Evolutionary conservation across 306 rosid species (phyloP), one percentile per base, ranked within the genome.

Genomic region (Castanea crenata): DNA sequence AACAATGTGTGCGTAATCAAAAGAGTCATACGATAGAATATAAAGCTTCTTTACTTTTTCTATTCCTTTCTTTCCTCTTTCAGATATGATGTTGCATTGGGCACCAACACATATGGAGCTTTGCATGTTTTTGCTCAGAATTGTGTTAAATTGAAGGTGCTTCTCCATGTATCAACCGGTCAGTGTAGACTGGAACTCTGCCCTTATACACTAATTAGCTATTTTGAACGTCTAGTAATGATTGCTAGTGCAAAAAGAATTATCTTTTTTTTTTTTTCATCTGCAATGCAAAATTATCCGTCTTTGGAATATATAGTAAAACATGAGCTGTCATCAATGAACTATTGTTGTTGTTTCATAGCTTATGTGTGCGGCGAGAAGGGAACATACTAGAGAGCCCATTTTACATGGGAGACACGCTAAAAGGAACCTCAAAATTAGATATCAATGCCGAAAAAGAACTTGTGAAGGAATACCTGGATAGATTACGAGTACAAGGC

Each of bases 341-440:
- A 34, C 56, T 19, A 11, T 74, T 27, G 20, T 21, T 13, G 1
- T 25, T 34, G 67, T 5, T 21, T 67, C 74, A 3, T 55, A 89
- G 92, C 90, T 18, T 81, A 76, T 74, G 80, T 84, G 13, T 77
- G 83, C 15, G 82, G 84, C 3, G 69, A 74, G 35, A 46, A 6
- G 76, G 86, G 62, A 73, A 78, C 7, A 55, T 84, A 57, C 9
- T 1, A 21, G 90, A 86, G 64, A 57, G 82, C 23, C 70, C 83
- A 1, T 73, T 80, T 15, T 25, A 27, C 31, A 83, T 75, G 84
- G 82, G 72, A 34, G 70, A 58, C 4, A 67, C 46, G 12, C 54
- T 46, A 1, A 55, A 82, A 1, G 74, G 77, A 6, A 20, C n/a
- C 4, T 23, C 70, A 35, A 82, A 12, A 31, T 80, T 89, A 52